These are phyloP conservation scores for Brassica balearica DNA, from an alignment of 441 rosid species.

Conservation along the genomic window DNA sequence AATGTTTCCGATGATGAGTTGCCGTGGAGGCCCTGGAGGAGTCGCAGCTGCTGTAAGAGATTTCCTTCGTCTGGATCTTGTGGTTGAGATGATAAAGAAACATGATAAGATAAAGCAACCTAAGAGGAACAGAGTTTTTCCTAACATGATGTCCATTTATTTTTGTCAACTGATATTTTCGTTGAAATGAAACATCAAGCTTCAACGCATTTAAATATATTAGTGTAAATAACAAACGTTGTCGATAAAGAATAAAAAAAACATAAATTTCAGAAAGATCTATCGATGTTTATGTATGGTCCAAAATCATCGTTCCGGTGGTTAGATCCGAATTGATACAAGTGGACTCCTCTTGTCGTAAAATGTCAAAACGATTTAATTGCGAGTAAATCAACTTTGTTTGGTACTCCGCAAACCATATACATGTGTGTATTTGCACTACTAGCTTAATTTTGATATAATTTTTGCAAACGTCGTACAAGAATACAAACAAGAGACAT, in stretches of 20 bases:
- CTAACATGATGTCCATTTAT: conserved; percentile 10
- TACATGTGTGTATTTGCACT: not conserved
- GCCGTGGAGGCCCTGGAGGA: conserved; percentile 50
- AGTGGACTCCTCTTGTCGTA: not conserved
- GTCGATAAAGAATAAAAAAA: not conserved
- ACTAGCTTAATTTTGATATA: not conserved
- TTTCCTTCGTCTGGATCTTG: conserved; percentile 9
- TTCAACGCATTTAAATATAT: not conserved
- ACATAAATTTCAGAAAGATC: not conserved
- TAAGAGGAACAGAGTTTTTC: conserved; percentile 20
- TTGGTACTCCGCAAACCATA: not conserved
- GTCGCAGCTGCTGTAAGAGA: not conserved
- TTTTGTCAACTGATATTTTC: conserved; percentile 19
- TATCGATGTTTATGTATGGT: not conserved
- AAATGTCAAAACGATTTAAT: not conserved
- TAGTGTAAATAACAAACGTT: not conserved
- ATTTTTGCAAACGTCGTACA: not conserved
- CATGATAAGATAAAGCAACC: conserved; percentile 27
- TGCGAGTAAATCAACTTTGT: not conserved
- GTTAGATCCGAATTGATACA: not conserved
- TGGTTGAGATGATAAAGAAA: conserved; percentile 20
- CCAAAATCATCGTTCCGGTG: not conserved
- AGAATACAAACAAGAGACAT: not conserved
- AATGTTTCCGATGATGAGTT: conserved; percentile 52
- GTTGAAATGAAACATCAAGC: not conserved